Conservation (phyloP, 768 basidiomycete species). For the Trametes sanguinea region DNA sequence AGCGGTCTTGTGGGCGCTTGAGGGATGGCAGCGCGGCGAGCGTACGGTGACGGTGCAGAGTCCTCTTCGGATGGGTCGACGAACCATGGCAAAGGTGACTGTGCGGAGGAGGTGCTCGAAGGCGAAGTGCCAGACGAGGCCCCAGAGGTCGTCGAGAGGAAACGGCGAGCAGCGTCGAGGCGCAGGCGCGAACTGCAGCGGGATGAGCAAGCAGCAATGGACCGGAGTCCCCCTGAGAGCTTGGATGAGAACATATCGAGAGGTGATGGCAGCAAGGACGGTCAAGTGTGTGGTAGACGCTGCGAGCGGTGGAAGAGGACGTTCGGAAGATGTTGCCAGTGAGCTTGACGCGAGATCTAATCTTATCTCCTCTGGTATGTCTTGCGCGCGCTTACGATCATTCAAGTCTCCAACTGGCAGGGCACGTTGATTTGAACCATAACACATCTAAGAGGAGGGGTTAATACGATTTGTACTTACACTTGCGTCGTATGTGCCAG, state of each 20-base stretch:
- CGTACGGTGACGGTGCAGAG: slow-evolving; percentile 2
- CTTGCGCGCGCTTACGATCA: too few species aligned
- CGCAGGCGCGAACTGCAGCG: background rate
- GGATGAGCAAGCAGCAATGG: background rate
- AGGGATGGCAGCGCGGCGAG: slow-evolving; percentile 17
- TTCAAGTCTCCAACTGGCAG: too few species aligned
- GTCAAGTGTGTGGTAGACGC: too few species aligned
- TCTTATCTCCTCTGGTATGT: too few species aligned
- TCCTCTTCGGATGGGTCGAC: slow-evolving; percentile 47
- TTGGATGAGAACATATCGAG: slow-evolving; percentile 5
- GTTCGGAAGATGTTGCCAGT: too few species aligned
- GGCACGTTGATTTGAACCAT: too few species aligned
- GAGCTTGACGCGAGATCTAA: too few species aligned
- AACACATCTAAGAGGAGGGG: too few species aligned
- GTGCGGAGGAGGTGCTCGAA: background rate
- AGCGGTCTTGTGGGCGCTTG: slow-evolving; percentile 29
- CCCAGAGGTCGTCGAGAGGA: slow-evolving; percentile 12
- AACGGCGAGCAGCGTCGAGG: slow-evolving; percentile 6
- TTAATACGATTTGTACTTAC: too few species aligned
- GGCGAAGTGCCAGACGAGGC: slow-evolving; percentile 10
- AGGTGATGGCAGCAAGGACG: too few species aligned
- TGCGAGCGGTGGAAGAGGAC: too few species aligned
- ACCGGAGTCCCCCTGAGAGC: background rate
- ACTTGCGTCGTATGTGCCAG: too few species aligned
- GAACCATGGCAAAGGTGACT: slow-evolving; percentile 61